Evolutionary conservation across 345 rosid genomes (phyloP).

Genomic region (Eucalyptus melliodora): DNA sequence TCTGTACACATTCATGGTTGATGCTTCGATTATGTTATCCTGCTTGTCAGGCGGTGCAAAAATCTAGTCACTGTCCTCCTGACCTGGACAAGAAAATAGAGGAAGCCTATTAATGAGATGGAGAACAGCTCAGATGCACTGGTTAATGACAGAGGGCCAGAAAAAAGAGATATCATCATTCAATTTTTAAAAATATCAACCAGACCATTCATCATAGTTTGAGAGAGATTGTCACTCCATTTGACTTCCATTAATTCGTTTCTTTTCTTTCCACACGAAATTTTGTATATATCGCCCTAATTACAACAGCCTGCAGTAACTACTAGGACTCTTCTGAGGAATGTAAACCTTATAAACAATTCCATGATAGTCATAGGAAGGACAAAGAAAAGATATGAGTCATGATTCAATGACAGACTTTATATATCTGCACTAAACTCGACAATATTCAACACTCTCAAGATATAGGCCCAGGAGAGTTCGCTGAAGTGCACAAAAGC

Average conservation of each 20-base stretch:
- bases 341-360: neutral
- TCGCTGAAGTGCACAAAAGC: neutral
- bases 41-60: neutral
- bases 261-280: neutral
- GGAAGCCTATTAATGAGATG: neutral
- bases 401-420: neutral
- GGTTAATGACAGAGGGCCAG: neutral
- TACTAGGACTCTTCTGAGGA: neutral
- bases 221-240: neutral
- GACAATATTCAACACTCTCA: neutral
- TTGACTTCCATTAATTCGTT: neutral
- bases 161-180: neutral
- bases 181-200: neutral
- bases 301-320: neutral
- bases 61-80: conserved; percentile 1
- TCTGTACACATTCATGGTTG: neutral
- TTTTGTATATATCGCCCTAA: neutral
- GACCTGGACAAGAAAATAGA: neutral
- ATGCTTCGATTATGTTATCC: neutral
- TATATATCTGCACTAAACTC: neutral
- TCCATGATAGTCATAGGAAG: neutral
- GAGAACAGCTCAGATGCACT: neutral
- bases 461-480: neutral
- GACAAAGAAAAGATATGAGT: neutral
- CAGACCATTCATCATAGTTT: neutral